A percentile compares a stretch with the other conserved stretches of the same genome.
These are phyloP conservation scores for Ceratocystis cacaofunesta DNA, from an alignment of 2,329 filamentous ascomycete species.

Conservation along the genomic window DNA sequence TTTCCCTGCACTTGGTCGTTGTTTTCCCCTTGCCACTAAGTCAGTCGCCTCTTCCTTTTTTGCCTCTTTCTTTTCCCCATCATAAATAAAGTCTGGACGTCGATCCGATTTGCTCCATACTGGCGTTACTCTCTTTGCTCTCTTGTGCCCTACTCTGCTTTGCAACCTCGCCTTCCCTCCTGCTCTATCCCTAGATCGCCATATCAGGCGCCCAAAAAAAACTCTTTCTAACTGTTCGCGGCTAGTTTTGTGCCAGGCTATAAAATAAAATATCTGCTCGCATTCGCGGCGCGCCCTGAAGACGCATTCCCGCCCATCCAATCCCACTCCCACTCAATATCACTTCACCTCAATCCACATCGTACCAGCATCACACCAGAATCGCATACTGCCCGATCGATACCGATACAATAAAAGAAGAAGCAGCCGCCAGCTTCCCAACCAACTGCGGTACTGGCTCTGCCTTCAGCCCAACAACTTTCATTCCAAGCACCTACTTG, in stretches of 20 bases:
- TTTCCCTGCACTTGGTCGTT: not conserved
- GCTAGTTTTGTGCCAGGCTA: not conserved
- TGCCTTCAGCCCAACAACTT: not conserved
- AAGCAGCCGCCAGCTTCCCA: not conserved
- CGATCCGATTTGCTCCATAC: not conserved
- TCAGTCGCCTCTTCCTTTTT: not conserved
- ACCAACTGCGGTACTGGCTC: not conserved
- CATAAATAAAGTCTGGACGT: not conserved
- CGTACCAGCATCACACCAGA: not conserved
- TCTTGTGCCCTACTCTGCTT: not conserved
- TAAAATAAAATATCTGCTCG: not conserved
- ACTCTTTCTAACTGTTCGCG: not conserved
- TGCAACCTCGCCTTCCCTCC: not conserved
- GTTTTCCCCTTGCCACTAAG: conserved; percentile 5
- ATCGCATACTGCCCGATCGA: not conserved
- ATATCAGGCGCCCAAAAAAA: not conserved
- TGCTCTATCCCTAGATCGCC: not conserved
- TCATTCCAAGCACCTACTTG: not conserved
- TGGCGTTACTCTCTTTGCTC: not conserved
- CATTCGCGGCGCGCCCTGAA: not conserved
- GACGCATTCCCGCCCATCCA: not conserved
- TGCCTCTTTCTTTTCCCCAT: not conserved
- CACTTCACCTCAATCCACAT: not conserved
- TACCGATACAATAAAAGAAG: not conserved
- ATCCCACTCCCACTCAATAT: not conserved